phyloP scores from a whole-genome alignment of 768 basidiomycete genomes.

The Leccinum aurantiacum region DNA sequence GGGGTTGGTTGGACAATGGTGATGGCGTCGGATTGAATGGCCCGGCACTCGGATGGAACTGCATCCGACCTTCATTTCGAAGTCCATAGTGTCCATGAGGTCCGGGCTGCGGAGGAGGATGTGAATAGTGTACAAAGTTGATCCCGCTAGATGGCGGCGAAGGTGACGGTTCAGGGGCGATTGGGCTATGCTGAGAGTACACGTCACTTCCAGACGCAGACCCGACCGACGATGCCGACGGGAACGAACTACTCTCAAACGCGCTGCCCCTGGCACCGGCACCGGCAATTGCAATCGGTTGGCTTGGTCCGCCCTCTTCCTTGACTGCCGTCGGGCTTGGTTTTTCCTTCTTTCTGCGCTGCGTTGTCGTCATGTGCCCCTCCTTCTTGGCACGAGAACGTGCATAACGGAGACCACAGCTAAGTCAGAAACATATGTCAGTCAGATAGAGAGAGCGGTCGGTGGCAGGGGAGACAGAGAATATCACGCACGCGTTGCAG shows the following conservation, averaged over 20 bases:
- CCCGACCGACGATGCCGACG: conserved; percentile 47
- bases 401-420: conserved; percentile 84
- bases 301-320: conserved; percentile 27
- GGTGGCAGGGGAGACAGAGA: conserved; percentile 13
- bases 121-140: conserved; percentile 60
- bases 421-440: conserved; percentile 34
- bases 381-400: conserved; percentile 88
- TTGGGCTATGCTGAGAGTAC: conserved; percentile 48
- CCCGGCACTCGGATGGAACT: conserved; percentile 20
- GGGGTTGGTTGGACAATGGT: conserved; percentile 28
- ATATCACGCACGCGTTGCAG: conserved; percentile 79
- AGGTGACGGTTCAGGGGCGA: conserved; percentile 52
- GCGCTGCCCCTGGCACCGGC: conserved; percentile 45
- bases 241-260: conserved; percentile 50
- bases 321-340: conserved; percentile 26
- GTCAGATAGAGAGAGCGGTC: conserved; percentile 15
- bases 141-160: conserved; percentile 59
- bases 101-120: conserved; percentile 37
- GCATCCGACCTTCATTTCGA: conserved; percentile 33
- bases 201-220: conserved; percentile 59
- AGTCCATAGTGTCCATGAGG: conserved; percentile 19
- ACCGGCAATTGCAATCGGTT: conserved; percentile 45
- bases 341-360: conserved; percentile 67
- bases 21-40: conserved; percentile 47
- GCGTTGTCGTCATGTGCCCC: conserved; percentile 50